Base-by-base conservation (phyloP, 345 rosid genomes). In the Acer negundo region DNA sequence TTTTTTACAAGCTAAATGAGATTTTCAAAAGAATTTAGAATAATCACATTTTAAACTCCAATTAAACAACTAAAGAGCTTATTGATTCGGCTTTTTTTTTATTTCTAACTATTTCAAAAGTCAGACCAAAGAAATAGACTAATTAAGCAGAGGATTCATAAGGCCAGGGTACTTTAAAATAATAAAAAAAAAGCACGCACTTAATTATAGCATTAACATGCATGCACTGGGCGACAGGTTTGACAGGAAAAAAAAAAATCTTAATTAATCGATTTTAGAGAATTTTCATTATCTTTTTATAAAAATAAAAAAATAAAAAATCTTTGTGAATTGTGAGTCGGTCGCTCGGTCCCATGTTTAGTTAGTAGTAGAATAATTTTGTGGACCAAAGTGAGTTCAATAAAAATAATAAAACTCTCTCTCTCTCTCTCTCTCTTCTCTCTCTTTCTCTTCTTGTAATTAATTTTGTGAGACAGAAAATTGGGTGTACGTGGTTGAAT, bases 321-420 rank as follows among this genome's bases (percentile, higher is more conserved):
- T 16, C 17, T 31, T 53, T 23, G 10, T 10, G 11, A 40, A 3
- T 35, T 35, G 38, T 35, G 38, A 35, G 38, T 35, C 38, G 38
- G 35, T 31, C 35, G 35, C 19, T 22, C 8, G 76, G 69, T 62
- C 77, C 77, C 77, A 74, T 62, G 59, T 19, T 62, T 62, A 16
- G 35, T 42, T 38, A 24, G 69, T 17, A 47, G 5, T 26, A 19
- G 77, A 23, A 74, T 26, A 16, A 26, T 38, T 62, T 62, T 9
- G 69, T 74, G 69, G 76, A 74, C 59, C 69, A 11, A 38, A 55
- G 17, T 31, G 68, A 56, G 38, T 31, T 31, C 38, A 19, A 49
- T 61, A 70, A 80, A 76, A 76, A 46, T 19, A 76, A 17, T 56
- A 73, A 70, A 38, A 24, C 2, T 23, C 62, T 67, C 12, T 13